Evolutionary conservation across 495 filamentous ascomycete species (phyloP).

Genomic region (Staphylotrichum tortipilum): DNA sequence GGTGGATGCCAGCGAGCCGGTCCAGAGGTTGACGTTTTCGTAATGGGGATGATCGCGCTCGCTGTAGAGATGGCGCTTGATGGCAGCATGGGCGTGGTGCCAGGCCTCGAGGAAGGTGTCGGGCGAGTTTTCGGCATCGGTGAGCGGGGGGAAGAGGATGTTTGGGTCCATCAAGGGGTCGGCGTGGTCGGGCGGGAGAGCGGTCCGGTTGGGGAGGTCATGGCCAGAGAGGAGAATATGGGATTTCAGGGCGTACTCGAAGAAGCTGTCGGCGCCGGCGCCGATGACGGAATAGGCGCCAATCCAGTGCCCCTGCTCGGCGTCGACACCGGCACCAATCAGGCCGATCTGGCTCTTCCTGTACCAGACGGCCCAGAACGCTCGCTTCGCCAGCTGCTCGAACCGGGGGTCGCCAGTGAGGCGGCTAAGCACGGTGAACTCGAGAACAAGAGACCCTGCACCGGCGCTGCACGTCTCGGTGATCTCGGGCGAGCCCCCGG

Average conservation of each 20-base stretch:
- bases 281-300: slow-evolving; percentile 83
- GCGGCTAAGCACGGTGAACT: slow-evolving; percentile 84
- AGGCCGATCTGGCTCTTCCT: slow-evolving; percentile 75
- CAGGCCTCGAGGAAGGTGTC: slow-evolving; percentile 75
- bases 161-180: slow-evolving; percentile 46
- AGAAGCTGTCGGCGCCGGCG: slow-evolving; percentile 94
- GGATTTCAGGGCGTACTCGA: slow-evolving; percentile 93
- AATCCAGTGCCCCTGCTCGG: slow-evolving; percentile 85
- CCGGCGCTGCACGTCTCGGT: slow-evolving; percentile 96
- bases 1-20: slow-evolving; percentile 66
- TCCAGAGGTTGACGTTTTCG: slow-evolving; percentile 78
- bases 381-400: slow-evolving; percentile 79
- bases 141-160: slow-evolving; percentile 48
- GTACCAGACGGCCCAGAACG: slow-evolving; percentile 92
- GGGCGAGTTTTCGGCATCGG: slow-evolving; percentile 58
- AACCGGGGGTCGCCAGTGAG: slow-evolving; percentile 80
- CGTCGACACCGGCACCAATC: slow-evolving; percentile 88
- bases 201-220: slow-evolving; percentile 43
- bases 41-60: slow-evolving; percentile 73
- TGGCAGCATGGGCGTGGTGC: slow-evolving; percentile 74
- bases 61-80: slow-evolving; percentile 80
- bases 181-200: slow-evolving; percentile 14
- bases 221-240: slow-evolving; percentile 77
- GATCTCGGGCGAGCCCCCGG: slow-evolving; percentile 51
- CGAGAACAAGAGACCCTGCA: slow-evolving; percentile 85